A percentile compares a stretch with the other conserved stretches of the same genome.
Conservation (phyloP, 2,329 filamentous ascomycete genomes). For the Davidsoniella virescens region DNA sequence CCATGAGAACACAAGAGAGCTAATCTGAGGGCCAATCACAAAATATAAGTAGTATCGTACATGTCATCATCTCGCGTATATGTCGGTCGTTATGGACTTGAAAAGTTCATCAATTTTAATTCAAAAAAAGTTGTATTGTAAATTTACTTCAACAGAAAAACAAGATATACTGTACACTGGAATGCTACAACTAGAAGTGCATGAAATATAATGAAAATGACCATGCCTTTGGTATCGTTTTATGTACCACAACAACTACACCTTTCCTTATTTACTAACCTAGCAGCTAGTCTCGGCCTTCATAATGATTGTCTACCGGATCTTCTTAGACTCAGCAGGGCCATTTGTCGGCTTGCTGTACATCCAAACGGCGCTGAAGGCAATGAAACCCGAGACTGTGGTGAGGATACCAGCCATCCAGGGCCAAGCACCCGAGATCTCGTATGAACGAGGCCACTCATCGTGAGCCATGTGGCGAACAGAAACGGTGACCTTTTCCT, state of each 20-base stretch:
- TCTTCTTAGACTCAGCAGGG: conserved; percentile 28
- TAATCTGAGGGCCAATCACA: conserved; percentile 33
- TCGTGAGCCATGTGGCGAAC: conserved; percentile 95
- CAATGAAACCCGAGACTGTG: conserved; percentile 70
- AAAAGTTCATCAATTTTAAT: too few species aligned
- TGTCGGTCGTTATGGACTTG: too few species aligned
- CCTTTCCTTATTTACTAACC: too few species aligned
- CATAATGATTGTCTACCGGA: conserved; percentile 21
- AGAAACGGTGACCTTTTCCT: conserved; percentile 89
- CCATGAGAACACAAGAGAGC: conserved; percentile 39
- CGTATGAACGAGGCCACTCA: conserved; percentile 83
- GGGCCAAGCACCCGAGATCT: conserved; percentile 81
- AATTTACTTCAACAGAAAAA: not conserved
- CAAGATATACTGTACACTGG: conserved; percentile 8
- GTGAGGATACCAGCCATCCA: conserved; percentile 82
- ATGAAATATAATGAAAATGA: not conserved
- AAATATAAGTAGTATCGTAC: not conserved
- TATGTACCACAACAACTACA: not conserved
- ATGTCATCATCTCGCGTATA: not conserved
- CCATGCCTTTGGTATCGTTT: too few species aligned
- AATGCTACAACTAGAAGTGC: not conserved
- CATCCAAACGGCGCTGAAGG: conserved; percentile 78
- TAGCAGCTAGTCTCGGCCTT: not conserved
- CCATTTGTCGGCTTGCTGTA: conserved; percentile 38
- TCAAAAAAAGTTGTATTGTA: not conserved